Base-by-base conservation (phyloP, 192 early-diverging fungal genomes). In the Jimgerdemannia lactiflua region DNA sequence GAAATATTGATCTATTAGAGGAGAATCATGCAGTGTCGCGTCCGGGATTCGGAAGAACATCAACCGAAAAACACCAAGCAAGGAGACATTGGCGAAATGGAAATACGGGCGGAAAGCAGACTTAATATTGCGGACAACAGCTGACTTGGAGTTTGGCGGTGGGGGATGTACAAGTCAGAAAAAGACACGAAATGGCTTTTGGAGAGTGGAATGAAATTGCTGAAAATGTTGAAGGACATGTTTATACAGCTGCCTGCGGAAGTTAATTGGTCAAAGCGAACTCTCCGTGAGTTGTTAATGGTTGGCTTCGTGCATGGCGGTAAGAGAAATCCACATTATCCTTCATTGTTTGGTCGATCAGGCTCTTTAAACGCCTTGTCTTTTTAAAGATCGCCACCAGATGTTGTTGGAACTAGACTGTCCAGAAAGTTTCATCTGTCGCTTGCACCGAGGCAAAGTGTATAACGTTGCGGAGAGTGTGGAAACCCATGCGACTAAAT, bases 151-250 rank as follows among this genome's bases (percentile, higher is more conserved):
- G n/a, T 63, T 70, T 42, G 41, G 65, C 4, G 29, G 71, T 4
- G 63, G 14, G 8, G 71, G 66, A 67, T 18, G 3, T 72, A 20
- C 39, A 74, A 39, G 44, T 19, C 14, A 18, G 4, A 74, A 18
- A 19, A 39, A 1, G 64, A 39, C 10, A 65, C 65, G 44, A 74
- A 74, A n/a, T 59, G 49, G 49, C 49, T 59, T 14, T 10, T 59
- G 14, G 49, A 59, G 14, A 74, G 66, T n/a, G 73, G 73, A 18
- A 29, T 74, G 11, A 74, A 74, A 19, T 20, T 74, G 18, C 73
- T 1, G n/a, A 74, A 74, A 6, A 7, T 74, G 64, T 42, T 74
- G 42, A 74, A 74, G 64, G 73, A 74, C 17, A 74, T 74, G 66
- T 18, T 39, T 65, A 43, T 2, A 14, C 8, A 59, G 0, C 2